phyloP scores from a whole-genome alignment of 2,329 filamentous ascomycete genomes.

The Alternaria alternata region DNA sequence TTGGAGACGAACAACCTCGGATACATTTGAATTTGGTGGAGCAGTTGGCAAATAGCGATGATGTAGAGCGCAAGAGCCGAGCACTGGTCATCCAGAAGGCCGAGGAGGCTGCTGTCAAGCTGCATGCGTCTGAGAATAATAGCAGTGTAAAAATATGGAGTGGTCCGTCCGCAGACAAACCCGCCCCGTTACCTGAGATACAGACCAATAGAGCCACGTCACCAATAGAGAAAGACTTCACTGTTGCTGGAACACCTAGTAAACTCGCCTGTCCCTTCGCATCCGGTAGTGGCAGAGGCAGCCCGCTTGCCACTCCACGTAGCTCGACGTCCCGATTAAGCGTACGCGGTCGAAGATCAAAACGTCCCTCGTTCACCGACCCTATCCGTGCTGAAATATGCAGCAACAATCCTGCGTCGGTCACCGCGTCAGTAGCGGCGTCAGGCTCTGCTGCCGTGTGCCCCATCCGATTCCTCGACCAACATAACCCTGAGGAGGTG shows the following conservation, averaged over 20 bases:
- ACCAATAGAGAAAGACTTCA: conserved; percentile 85
- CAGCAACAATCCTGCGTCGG: conserved; percentile 55
- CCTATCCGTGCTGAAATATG: conserved; percentile 54
- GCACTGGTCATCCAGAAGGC: conserved; percentile 47
- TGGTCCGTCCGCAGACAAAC: conserved; percentile 45
- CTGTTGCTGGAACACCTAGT: conserved; percentile 81
- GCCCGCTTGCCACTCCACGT: conserved; percentile 53
- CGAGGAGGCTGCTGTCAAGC: conserved; percentile 40
- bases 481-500: conserved; percentile 92
- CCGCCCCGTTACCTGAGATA: conserved; percentile 31
- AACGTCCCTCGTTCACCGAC: conserved; percentile 53
- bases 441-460: conserved; percentile 69
- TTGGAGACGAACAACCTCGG: conserved; percentile 38
- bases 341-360: conserved; percentile 47
- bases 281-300: conserved; percentile 55
- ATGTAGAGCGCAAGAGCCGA: conserved; percentile 44
- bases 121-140: conserved; percentile 33
- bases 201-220: conserved; percentile 51
- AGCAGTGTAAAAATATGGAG: conserved; percentile 54
- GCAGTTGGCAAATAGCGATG: conserved; percentile 45
- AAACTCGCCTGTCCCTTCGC: conserved; percentile 83
- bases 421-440: conserved; percentile 54
- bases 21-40: conserved; percentile 45
- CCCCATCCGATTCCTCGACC: conserved; percentile 90
- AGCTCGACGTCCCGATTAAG: conserved; percentile 52